These are phyloP conservation scores for Meyerozyma smithsonii DNA, from an alignment of 1,139 yeast species.

Conservation along the genomic window DNA sequence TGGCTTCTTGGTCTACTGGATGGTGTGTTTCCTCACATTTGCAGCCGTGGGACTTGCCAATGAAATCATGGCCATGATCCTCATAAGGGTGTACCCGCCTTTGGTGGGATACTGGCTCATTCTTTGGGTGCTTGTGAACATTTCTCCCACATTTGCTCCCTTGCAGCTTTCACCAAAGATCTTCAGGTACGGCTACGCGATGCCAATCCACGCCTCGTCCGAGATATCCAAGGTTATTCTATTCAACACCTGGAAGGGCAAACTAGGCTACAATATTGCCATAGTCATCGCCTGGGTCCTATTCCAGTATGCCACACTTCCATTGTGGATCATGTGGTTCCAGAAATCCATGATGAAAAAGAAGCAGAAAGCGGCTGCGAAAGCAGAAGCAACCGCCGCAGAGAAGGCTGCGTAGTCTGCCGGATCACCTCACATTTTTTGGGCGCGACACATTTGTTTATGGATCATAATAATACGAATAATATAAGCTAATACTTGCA, in stretches of 20 bases:
- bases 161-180: conserved; percentile 48
- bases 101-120: conserved; percentile 59
- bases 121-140: conserved; percentile 54
- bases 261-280: conserved; percentile 56
- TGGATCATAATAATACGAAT: not conserved
- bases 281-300: conserved; percentile 56
- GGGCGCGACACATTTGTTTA: conserved; percentile 1
- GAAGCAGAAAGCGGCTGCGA: conserved; percentile 1
- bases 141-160: conserved; percentile 60
- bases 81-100: conserved; percentile 43
- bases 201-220: conserved; percentile 60
- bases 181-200: conserved; percentile 59
- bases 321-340: conserved; percentile 19
- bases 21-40: conserved; percentile 54
- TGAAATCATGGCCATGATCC: conserved; percentile 50
- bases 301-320: conserved; percentile 29
- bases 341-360: not conserved
- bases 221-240: conserved; percentile 54
- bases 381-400: not conserved
- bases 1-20: conserved; percentile 66
- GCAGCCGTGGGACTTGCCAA: conserved; percentile 61
- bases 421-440: not conserved
- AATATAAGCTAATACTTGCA: not conserved
- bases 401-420: not conserved
- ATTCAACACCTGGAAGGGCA: conserved; percentile 50